Conservation (phyloP, 148 eudicot species). For the Nepenthes gracilis region DNA sequence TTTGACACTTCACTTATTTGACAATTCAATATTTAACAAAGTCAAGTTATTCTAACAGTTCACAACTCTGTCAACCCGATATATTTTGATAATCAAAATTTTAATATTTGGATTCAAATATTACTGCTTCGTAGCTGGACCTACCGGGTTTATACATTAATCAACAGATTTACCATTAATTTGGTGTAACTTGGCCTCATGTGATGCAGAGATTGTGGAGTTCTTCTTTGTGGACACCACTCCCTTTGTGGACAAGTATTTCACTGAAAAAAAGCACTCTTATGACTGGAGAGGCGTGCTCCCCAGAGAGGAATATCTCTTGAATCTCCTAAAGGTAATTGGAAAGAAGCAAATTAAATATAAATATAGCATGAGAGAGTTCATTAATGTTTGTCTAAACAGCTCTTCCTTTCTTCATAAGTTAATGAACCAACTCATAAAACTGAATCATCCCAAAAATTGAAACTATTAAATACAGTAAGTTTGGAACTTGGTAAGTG, state of each 20-base stretch:
- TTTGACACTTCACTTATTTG: no score
- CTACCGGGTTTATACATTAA: not conserved
- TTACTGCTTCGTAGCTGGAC: no score
- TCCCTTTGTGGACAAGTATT: slow-evolving; percentile 59
- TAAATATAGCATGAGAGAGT: not conserved
- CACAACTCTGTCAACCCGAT: no score
- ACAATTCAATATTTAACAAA: no score
- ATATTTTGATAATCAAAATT: no score
- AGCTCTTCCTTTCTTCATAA: not conserved
- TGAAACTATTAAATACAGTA: no score
- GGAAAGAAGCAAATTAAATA: not conserved
- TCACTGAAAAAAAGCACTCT: slow-evolving; percentile 23
- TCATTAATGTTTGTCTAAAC: no score
- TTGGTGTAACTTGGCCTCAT: not conserved
- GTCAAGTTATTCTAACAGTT: no score
- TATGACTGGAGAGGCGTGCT: slow-evolving; percentile 73
- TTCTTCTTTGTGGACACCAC: slow-evolving; percentile 75
- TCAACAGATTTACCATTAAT: not conserved
- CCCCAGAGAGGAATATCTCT: slow-evolving; percentile 31
- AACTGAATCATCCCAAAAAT: no score
- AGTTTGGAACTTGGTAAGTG: no score
- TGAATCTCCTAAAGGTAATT: slow-evolving; percentile 36
- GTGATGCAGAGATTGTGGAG: slow-evolving; percentile 43
- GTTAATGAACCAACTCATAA: not conserved
- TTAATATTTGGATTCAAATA: no score